phyloP scores from a whole-genome alignment of 768 basidiomycete genomes.

The Leucocoprinus birnbaumii region DNA sequence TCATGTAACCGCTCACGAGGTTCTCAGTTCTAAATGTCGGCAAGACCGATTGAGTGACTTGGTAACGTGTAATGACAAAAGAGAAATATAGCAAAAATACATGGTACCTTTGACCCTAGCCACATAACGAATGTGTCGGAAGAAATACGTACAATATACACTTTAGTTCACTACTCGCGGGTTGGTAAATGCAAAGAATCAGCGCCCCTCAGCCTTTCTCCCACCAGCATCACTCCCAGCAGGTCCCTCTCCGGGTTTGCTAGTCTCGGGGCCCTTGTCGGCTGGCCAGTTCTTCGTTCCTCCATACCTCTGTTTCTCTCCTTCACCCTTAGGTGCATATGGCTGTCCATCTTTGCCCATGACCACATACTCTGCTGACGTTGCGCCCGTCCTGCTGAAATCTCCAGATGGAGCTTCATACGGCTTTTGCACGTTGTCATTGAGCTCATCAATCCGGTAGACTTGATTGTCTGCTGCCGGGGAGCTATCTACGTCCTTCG shows the following conservation, averaged over 20 bases:
- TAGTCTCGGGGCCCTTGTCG: slow-evolving; percentile 9
- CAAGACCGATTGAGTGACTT: too few species aligned
- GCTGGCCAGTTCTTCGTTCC: slow-evolving; percentile 4
- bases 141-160: too few species aligned
- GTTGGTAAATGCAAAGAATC: not conserved
- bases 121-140: too few species aligned
- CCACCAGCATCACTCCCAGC: slow-evolving; percentile 7
- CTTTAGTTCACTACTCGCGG: too few species aligned
- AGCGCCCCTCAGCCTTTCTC: not conserved
- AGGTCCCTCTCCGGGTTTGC: slow-evolving; percentile 11
- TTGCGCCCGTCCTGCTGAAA: slow-evolving; percentile 7
- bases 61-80: too few species aligned
- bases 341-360: not conserved
- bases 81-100: too few species aligned
- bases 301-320: slow-evolving; percentile 6
- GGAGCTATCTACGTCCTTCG: slow-evolving; percentile 18
- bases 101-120: too few species aligned
- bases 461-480: slow-evolving; percentile 17
- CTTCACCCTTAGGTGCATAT: slow-evolving; percentile 4
- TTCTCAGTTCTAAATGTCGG: too few species aligned
- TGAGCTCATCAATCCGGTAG: slow-evolving; percentile 18
- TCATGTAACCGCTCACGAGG: too few species aligned
- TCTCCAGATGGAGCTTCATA: slow-evolving; percentile 12
- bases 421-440: slow-evolving; percentile 18
- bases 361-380: slow-evolving; percentile 2